Evolutionary conservation across 768 basidiomycete species (phyloP).

Genomic region (Lentinula sp.): DNA sequence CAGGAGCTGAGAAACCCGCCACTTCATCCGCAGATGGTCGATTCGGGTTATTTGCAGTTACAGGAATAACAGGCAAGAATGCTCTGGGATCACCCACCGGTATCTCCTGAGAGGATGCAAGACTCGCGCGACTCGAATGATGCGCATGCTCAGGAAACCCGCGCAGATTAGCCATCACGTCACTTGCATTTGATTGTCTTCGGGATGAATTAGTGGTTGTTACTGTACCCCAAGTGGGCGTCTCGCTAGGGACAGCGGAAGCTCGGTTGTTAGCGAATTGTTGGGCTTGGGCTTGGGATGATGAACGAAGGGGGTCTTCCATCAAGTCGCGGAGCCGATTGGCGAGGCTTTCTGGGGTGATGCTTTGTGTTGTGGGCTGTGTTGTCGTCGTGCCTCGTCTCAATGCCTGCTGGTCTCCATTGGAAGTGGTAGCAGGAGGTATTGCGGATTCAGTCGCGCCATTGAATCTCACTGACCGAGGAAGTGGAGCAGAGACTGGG

Average conservation of each 20-base stretch:
- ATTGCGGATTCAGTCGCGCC: not conserved
- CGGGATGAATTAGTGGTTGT: not conserved
- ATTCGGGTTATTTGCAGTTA: not conserved
- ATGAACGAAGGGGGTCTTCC: not conserved
- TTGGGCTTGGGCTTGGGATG: not conserved
- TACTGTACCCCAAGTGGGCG: not conserved
- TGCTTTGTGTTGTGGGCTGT: not conserved
- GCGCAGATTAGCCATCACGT: not conserved
- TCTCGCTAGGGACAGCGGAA: not conserved
- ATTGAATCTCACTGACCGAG: not conserved
- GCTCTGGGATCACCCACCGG: not conserved
- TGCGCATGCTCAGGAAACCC: not conserved
- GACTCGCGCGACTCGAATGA: not conserved
- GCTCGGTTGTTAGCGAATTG: not conserved
- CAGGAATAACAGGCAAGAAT: not conserved
- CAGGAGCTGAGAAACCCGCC: not conserved
- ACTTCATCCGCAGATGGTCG: not conserved
- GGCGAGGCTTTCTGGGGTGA: not conserved
- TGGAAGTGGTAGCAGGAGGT: not conserved
- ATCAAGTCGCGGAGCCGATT: conserved; percentile 1
- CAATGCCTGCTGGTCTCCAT: not conserved
- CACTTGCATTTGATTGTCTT: conserved; percentile 1
- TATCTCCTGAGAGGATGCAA: conserved; percentile 1
- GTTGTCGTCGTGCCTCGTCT: not conserved
- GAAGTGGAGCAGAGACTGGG: not conserved